These are phyloP conservation scores for Lecanicillium sp. DNA, from an alignment of 2,329 filamentous ascomycete species.

Conservation along the genomic window DNA sequence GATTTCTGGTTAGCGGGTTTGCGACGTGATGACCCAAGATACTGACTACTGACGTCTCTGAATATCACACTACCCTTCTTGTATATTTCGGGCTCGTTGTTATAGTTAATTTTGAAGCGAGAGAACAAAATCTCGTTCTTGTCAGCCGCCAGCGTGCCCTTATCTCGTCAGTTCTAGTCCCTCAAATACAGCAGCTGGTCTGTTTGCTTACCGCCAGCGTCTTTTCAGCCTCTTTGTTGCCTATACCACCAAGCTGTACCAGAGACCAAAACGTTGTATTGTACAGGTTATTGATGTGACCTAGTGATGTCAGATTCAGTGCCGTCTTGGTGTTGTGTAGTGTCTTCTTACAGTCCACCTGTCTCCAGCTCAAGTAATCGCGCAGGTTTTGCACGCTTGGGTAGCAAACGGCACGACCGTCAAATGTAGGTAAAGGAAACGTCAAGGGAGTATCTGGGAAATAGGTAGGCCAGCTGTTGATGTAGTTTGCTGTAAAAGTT, in stretches of 20 bases:
- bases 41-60: constrained; percentile 53
- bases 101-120: constrained; percentile 89
- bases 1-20: too few relatives aligned
- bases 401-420: constrained; percentile 85
- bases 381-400: constrained; percentile 73
- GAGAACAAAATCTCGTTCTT: constrained; percentile 96
- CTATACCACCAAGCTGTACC: constrained; percentile 69
- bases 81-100: constrained; percentile 87
- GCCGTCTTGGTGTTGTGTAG: background rate
- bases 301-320: constrained; percentile 31
- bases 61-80: constrained; percentile 91
- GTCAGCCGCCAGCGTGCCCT: constrained; percentile 77
- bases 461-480: constrained; percentile 67
- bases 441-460: constrained; percentile 66
- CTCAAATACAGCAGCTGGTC: background rate
- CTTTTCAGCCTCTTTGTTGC: constrained; percentile 70
- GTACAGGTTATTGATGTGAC: constrained; percentile 97
- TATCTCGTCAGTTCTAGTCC: background rate
- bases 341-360: constrained; percentile 71
- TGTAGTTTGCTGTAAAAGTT: constrained; percentile 87
- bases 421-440: constrained; percentile 77
- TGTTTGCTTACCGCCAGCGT: constrained; percentile 57
- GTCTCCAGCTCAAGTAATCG: constrained; percentile 95
- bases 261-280: constrained; percentile 95
- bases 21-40: too few relatives aligned